Conservation (phyloP, 371 early-diverging fungal genomes). For the Dichotomocladium elegans region DNA sequence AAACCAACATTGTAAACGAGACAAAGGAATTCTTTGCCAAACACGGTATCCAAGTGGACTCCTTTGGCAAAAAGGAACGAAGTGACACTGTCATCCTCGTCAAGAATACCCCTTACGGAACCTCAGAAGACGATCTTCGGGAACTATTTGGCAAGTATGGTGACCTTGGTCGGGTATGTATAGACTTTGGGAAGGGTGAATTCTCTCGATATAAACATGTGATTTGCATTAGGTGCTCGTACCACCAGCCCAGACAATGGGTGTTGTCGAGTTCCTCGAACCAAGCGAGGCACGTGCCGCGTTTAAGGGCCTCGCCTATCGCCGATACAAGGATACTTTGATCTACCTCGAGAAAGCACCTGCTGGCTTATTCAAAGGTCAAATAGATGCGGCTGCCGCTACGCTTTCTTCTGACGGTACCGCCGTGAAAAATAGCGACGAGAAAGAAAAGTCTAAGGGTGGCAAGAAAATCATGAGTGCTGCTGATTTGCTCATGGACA, state of each 20-base stretch:
- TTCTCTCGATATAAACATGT: slow-evolving; percentile 5
- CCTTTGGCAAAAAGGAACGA: slow-evolving; percentile 73
- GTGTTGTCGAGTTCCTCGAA: slow-evolving; percentile 89
- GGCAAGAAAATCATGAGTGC: slow-evolving; percentile 32
- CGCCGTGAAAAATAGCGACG: neutral
- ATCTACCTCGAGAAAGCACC: slow-evolving; percentile 96
- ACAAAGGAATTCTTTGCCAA: slow-evolving; percentile 88
- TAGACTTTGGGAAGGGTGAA: neutral
- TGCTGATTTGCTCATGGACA: slow-evolving; percentile 39
- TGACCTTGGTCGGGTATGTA: slow-evolving; percentile 76
- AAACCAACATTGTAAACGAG: slow-evolving; percentile 92
- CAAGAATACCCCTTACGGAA: slow-evolving; percentile 89
- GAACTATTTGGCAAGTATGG: slow-evolving; percentile 85
- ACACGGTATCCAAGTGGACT: slow-evolving; percentile 77
- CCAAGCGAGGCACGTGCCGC: slow-evolving; percentile 89
- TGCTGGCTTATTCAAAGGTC: slow-evolving; percentile 66
- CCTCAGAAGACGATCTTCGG: slow-evolving; percentile 76
- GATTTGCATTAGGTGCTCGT: slow-evolving; percentile 55
- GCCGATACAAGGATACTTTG: slow-evolving; percentile 84
- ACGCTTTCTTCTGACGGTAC: neutral
- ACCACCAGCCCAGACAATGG: slow-evolving; percentile 93
- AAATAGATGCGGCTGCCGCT: no score
- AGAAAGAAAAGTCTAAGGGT: slow-evolving; percentile 17
- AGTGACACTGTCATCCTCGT: slow-evolving; percentile 90
- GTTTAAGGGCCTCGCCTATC: slow-evolving; percentile 86